Conservation (phyloP, 2,329 filamentous ascomycete genomes). For the Aquanectria penicillioides region DNA sequence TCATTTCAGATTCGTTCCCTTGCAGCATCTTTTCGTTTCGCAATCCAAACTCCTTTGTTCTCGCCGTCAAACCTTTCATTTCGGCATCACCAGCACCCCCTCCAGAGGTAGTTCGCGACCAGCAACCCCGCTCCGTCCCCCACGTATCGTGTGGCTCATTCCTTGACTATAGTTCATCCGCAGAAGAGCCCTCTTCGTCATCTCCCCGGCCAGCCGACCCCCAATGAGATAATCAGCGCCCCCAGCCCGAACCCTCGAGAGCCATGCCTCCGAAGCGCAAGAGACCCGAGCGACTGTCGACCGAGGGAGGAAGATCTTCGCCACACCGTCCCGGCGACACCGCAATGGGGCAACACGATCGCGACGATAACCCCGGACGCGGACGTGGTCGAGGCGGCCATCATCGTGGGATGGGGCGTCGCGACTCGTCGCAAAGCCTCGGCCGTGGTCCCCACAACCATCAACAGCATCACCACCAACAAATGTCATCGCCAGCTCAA, state of each 20-base stretch:
- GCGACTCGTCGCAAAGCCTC: conserved; percentile 59
- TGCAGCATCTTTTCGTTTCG: conserved; percentile 28
- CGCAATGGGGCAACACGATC: conserved; percentile 66
- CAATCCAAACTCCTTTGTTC: conserved; percentile 38
- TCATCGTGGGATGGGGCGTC: conserved; percentile 60
- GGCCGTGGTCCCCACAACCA: conserved; percentile 40
- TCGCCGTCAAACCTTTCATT: conserved; percentile 37
- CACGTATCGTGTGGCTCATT: conserved; percentile 31
- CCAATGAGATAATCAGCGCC: conserved; percentile 48
- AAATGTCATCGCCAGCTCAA: conserved; percentile 34
- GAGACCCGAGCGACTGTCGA: conserved; percentile 61
- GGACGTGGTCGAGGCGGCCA: conserved; percentile 60
- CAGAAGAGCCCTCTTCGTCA: conserved; percentile 3
- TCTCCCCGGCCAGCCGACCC: conserved; percentile 19
- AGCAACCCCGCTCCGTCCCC: conserved; percentile 7
- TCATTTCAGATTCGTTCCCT: conserved; percentile 38
- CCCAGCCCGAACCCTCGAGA: conserved; percentile 33
- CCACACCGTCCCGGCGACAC: conserved; percentile 71
- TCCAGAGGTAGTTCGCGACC: conserved; percentile 23
- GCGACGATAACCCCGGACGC: conserved; percentile 59
- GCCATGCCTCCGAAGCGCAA: conserved; percentile 70
- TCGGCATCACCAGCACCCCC: conserved; percentile 31
- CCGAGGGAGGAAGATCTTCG: conserved; percentile 64
- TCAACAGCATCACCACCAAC: conserved; percentile 26
- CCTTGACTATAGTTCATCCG: conserved; percentile 21